phyloP scores from a whole-genome alignment of 106 monocot species.

The Dioscorea dumetorum region DNA sequence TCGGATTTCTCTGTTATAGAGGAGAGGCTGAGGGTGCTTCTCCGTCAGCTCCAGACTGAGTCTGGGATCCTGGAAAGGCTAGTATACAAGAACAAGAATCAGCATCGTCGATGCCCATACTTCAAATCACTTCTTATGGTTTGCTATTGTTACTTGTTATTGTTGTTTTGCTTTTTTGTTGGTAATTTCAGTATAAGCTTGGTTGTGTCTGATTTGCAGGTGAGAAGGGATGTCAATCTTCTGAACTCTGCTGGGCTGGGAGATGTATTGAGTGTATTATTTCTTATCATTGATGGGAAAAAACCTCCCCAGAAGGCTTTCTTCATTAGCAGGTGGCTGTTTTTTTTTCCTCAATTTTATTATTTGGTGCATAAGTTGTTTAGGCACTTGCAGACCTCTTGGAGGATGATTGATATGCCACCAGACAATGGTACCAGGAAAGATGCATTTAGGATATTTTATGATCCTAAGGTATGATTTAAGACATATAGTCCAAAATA shows the following conservation, averaged over 20 bases:
- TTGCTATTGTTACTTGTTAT: not conserved
- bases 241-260: conserved; percentile 32
- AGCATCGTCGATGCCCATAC: conserved; percentile 48
- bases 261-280: conserved; percentile 41
- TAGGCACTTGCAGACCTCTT: too few relatives aligned
- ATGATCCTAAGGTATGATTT: too few relatives aligned
- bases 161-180: not conserved
- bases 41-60: conserved; percentile 28
- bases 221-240: conserved; percentile 64
- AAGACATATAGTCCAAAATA: too few relatives aligned
- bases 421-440: too few relatives aligned
- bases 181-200: not conserved
- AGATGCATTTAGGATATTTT: too few relatives aligned
- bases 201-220: conserved; percentile 17
- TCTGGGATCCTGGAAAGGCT: conserved; percentile 45
- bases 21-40: conserved; percentile 26
- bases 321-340: conserved; percentile 25
- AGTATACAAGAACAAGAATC: conserved; percentile 62
- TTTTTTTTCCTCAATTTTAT: not conserved
- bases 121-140: conserved; percentile 64
- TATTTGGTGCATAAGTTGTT: too few relatives aligned
- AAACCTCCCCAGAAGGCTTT: conserved; percentile 29
- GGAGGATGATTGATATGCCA: too few relatives aligned
- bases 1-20: conserved; percentile 14
- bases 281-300: conserved; percentile 39